Evolutionary conservation across 345 rosid genomes (phyloP), one percentile per base, ranked within the genome.

Genomic region (Ricinus communis): DNA sequence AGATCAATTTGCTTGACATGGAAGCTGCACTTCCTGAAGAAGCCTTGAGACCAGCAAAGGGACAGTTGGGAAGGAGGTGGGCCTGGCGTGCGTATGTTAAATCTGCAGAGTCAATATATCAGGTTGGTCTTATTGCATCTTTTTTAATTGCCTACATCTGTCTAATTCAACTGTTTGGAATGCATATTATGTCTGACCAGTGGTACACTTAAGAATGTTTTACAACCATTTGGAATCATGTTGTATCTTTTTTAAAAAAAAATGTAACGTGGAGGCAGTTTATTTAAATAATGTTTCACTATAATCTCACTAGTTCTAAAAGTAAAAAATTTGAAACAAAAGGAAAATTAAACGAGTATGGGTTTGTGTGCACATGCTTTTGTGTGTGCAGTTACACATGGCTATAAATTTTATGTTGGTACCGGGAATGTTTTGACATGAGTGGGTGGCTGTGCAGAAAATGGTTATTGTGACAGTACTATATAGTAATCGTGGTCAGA

Each of bases 1-100:
- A 89, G 87, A 82, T 84, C 75, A 83, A 77, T 85, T 84, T 95
- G 81, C 93, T 95, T 70, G 99, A 95, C 83, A 92, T 95, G 87
- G 97, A 90, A 71, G 94, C 93, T 72, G 97, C 91, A 53, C 84
- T 95, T 62, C 80, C 88, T 81, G 93, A 85, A 82, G 93, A 85
- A 78, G 86, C 90, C 76, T 60, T 95, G 75, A 85, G 85, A 77
- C 84, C 88, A 62, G 85, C 99, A 47, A 95, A 80, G 78, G 84
- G 88, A 43, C 70, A 76, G 52, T 52, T 80, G 51, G 85, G 83
- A 33, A 82, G 86, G 78, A 85, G 99, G 77, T 76, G 85, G 84
- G 86, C 93, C 52, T 92, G 97, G 99, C 92, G 91, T 77, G 77
- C 82, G 31, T 84, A 82, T 85, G 93, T 92, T 50, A 95, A 92